Percentiles rank a stretch among this genome's conserved stretches.
phyloP scores from a whole-genome alignment of 2,329 filamentous ascomycete species.

The Aspergillus quadricinctus region DNA sequence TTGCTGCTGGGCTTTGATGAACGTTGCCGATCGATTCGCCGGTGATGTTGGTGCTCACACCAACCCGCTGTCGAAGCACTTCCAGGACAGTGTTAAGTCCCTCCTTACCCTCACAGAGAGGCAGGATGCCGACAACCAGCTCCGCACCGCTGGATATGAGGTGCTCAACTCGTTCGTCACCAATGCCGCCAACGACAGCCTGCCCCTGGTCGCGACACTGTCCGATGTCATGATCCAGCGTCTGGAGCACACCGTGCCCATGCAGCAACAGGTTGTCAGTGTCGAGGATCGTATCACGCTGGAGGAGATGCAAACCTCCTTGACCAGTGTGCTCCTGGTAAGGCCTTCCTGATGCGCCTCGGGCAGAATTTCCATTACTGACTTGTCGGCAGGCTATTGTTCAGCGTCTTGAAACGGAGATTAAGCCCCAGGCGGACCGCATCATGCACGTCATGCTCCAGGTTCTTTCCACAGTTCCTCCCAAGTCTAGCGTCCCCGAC shows the following conservation, averaged over 20 bases:
- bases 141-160: conserved; percentile 94
- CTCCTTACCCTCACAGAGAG: conserved; percentile 80
- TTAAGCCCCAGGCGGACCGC: conserved; percentile 81
- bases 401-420: conserved; percentile 83
- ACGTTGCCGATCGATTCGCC: conserved; percentile 90
- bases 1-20: conserved; percentile 99
- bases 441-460: conserved; percentile 89
- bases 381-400: conserved; percentile 61
- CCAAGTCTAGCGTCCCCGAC: conserved; percentile 92
- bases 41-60: conserved; percentile 73
- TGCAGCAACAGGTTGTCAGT: conserved; percentile 91
- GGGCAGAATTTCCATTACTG: background rate
- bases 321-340: conserved; percentile 79
- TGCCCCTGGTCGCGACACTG: conserved; percentile 73
- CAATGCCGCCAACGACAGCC: conserved; percentile 81
- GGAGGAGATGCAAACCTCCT: conserved; percentile 95
- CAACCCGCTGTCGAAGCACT: conserved; percentile 86
- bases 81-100: conserved; percentile 84
- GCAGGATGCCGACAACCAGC: conserved; percentile 75
- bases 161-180: conserved; percentile 92
- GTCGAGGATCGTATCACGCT: conserved; percentile 94
- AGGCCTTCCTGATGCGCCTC: conserved; percentile 9
- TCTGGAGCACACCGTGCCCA: conserved; percentile 79
- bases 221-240: conserved; percentile 87
- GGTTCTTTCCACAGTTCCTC: conserved; percentile 69